Percentiles rank a stretch among this genome's conserved stretches.
Conservation (phyloP, 2,329 filamentous ascomycete genomes). For the Aspergillus hiratsukae region DNA sequence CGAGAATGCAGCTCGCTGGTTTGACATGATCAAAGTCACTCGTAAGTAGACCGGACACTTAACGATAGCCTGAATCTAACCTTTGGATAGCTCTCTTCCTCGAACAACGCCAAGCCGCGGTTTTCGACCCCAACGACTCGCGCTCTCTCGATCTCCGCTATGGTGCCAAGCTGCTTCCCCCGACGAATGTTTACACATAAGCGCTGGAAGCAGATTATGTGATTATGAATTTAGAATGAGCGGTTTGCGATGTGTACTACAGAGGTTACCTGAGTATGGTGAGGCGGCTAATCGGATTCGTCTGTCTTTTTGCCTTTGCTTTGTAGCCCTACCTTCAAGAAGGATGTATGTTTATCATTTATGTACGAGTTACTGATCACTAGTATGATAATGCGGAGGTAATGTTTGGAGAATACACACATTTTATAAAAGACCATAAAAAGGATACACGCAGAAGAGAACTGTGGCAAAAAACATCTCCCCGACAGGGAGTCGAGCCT, state of each 20-base stretch:
- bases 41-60: slow-evolving; percentile 24
- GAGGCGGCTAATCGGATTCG: background rate
- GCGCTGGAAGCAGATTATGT: slow-evolving; percentile 2
- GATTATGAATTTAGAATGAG: slow-evolving; percentile 3
- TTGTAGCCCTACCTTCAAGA: background rate
- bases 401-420: background rate
- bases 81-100: slow-evolving; percentile 30
- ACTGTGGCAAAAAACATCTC: background rate
- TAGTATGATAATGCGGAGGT: background rate
- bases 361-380: background rate
- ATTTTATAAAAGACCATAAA: too few species aligned
- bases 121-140: slow-evolving; percentile 37
- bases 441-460: background rate
- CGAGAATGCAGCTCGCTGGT: slow-evolving; percentile 37
- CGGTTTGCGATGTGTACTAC: background rate
- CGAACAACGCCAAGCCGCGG: slow-evolving; percentile 33
- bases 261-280: background rate
- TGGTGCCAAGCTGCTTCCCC: slow-evolving; percentile 32
- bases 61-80: slow-evolving; percentile 1
- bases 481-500: background rate
- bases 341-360: background rate
- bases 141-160: slow-evolving; percentile 41
- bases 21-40: slow-evolving; percentile 38
- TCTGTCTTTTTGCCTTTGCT: background rate
- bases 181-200: slow-evolving; percentile 20